These are phyloP conservation scores for Fusarium armeniacum DNA, from an alignment of 2,329 filamentous ascomycete species.

Conservation along the genomic window DNA sequence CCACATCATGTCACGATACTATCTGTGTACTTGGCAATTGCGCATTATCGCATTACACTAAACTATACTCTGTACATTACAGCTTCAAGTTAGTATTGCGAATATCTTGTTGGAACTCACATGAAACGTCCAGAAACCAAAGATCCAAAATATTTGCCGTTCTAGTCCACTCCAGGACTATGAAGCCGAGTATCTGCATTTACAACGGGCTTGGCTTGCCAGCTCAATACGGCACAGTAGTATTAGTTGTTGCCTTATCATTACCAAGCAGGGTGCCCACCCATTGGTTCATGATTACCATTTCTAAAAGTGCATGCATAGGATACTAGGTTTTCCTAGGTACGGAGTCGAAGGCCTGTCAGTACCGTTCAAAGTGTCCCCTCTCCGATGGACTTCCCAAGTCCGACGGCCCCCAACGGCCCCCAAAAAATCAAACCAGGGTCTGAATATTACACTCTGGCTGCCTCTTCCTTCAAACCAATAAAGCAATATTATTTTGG, in stretches of 20 bases:
- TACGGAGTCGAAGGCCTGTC: background rate
- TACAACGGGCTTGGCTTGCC: background rate
- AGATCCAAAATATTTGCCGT: constrained; percentile 8
- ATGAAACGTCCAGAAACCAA: constrained; percentile 28
- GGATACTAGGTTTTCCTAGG: too few species aligned
- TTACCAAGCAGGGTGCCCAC: constrained; percentile 1
- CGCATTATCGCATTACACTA: constrained; percentile 5
- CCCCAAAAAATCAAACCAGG: constrained; percentile 20
- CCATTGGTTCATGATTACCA: constrained; percentile 35
- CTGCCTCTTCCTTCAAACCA: constrained; percentile 33
- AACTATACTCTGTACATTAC: background rate
- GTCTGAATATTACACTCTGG: constrained; percentile 25
- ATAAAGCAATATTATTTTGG: background rate
- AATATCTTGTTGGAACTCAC: constrained; percentile 24
- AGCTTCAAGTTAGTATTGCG: background rate
- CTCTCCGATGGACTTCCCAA: background rate
- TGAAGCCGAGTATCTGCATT: background rate
- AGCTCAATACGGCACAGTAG: constrained; percentile 15
- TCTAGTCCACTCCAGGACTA: constrained; percentile 3
- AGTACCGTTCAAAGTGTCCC: constrained; percentile 2
- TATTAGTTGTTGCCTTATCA: background rate
- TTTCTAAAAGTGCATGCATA: background rate
- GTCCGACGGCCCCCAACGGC: constrained; percentile 39
- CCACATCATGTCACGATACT: constrained; percentile 3
- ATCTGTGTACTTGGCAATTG: background rate